phyloP scores from a whole-genome alignment of 495 filamentous ascomycete genomes.

The Extremus antarcticus region DNA sequence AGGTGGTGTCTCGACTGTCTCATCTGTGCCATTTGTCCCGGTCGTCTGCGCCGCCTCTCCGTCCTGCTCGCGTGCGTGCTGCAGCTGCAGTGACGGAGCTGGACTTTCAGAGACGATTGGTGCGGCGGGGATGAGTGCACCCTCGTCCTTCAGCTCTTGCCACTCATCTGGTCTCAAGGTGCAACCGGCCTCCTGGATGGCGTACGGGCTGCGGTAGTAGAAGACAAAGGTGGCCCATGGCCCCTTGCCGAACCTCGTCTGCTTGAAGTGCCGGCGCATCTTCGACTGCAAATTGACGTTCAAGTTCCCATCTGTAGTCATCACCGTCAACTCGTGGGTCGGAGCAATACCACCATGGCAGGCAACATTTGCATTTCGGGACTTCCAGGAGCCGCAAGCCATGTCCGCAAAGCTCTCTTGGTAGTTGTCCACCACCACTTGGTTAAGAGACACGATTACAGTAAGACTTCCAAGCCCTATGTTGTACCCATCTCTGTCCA shows the following conservation, averaged over 20 bases:
- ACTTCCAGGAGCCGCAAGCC: background rate
- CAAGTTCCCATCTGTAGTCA: background rate
- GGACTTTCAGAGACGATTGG: too few species aligned
- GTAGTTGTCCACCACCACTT: background rate
- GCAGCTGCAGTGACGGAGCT: too few species aligned
- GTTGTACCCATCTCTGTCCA: background rate
- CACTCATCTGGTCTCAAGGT: background rate
- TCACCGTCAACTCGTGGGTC: conserved; percentile 1
- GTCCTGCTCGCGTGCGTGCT: too few species aligned
- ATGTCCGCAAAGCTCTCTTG: background rate
- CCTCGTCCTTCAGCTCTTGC: background rate
- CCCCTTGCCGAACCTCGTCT: conserved; percentile 5
- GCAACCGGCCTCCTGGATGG: background rate
- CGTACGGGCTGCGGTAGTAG: conserved; percentile 11
- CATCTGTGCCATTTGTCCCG: background rate
- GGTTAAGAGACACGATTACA: conserved; percentile 7
- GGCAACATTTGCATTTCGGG: background rate
- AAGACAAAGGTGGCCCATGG: conserved; percentile 15
- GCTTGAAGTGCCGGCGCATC: conserved; percentile 4
- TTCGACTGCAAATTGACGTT: background rate
- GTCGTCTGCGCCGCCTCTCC: background rate
- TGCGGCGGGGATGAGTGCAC: too few species aligned
- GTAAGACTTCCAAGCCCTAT: conserved; percentile 9
- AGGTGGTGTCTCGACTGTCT: background rate
- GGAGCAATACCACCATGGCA: conserved; percentile 2